phyloP scores from a whole-genome alignment of 495 filamentous ascomycete genomes.

The Penicillium crystallinum region DNA sequence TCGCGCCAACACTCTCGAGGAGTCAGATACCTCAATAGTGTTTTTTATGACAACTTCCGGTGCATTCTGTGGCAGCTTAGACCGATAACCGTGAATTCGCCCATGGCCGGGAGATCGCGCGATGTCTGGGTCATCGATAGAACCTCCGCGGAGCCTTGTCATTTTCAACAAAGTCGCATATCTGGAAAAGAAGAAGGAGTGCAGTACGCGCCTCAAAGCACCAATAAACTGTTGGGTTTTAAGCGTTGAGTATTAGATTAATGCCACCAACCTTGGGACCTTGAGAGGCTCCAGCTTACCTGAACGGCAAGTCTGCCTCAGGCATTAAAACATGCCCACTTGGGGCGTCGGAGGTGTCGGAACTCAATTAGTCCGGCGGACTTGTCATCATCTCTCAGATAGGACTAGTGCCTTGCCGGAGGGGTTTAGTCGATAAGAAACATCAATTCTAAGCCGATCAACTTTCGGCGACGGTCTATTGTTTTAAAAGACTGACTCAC shows the following conservation, averaged over 20 bases:
- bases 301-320: conserved; percentile 18
- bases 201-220: not conserved
- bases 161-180: conserved; percentile 24
- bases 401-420: not conserved
- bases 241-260: not conserved
- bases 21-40: conserved; percentile 45
- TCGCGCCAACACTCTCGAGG: conserved; percentile 41
- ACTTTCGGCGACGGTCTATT: not conserved
- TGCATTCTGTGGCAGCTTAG: conserved; percentile 45
- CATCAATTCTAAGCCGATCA: not conserved
- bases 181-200: not conserved
- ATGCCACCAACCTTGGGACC: no score
- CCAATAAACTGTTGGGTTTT: not conserved
- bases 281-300: conserved; percentile 16
- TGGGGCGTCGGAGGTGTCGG: conserved; percentile 3
- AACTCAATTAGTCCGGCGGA: not conserved
- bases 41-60: conserved; percentile 44
- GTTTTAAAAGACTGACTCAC: not conserved
- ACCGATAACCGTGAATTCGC: conserved; percentile 29
- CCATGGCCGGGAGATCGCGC: conserved; percentile 25
- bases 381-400: not conserved
- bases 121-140: conserved; percentile 31
- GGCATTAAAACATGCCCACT: conserved; percentile 4
- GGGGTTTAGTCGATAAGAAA: conserved; percentile 4
- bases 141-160: conserved; percentile 47